These are phyloP conservation scores for Fomitopsis serialis DNA, from an alignment of 768 basidiomycete genomes.

Conservation along the genomic window DNA sequence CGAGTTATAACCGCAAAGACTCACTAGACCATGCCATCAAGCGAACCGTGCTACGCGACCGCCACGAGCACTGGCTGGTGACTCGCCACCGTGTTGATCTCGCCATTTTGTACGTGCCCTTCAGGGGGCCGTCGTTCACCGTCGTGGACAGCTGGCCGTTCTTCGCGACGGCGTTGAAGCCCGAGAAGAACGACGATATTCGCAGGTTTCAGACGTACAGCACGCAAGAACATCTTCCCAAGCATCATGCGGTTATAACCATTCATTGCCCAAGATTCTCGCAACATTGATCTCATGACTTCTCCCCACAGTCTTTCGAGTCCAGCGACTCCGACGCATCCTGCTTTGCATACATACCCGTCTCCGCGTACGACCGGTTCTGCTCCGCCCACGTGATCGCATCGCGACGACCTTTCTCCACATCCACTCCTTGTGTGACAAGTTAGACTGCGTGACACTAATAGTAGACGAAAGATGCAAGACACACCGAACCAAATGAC, in stretches of 20 bases:
- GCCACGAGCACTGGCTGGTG: conserved; percentile 33
- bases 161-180: conserved; percentile 38
- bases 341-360: conserved; percentile 15
- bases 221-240: too few species aligned
- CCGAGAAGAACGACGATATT: too few species aligned
- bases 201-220: too few species aligned
- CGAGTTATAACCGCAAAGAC: not conserved
- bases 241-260: too few species aligned
- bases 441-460: not conserved
- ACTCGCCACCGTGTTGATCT: conserved; percentile 39
- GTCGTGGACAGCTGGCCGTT: conserved; percentile 40
- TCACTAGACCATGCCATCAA: conserved; percentile 32
- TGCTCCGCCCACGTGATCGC: conserved; percentile 34
- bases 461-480: not conserved
- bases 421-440: conserved; percentile 25
- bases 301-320: conserved; percentile 11
- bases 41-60: conserved; percentile 32
- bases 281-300: too few species aligned
- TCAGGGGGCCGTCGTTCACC: conserved; percentile 49
- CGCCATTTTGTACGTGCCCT: conserved; percentile 44
- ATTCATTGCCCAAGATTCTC: too few species aligned
- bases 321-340: conserved; percentile 12
- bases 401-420: conserved; percentile 32
- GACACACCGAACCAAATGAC: conserved; percentile 68
- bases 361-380: conserved; percentile 20